Evolutionary conservation across 768 basidiomycete genomes (phyloP), one percentile per base, ranked within the genome.

Genomic region (Porpolomopsis calyptriformis): DNA sequence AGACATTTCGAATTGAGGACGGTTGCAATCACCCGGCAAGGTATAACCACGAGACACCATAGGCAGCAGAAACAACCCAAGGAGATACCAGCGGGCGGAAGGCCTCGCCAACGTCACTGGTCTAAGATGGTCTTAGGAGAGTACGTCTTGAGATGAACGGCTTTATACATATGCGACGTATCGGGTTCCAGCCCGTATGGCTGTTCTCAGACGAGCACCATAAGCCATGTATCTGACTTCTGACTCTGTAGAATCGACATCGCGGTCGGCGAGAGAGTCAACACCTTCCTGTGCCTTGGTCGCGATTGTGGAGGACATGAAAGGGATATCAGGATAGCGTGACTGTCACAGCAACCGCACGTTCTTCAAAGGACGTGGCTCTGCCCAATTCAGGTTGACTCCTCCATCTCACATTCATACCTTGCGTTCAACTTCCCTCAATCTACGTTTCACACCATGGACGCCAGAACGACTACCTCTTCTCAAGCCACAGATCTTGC

Each of bases 41-140:
- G 63, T 91, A 91, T 40, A 83, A 55, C 85, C 86, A 88, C 0
- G 83, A 85, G 43, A 89, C 63, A 11, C 83, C 86, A 57, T 91
- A 91, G 8, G 82, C 83, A 27, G 82, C 82, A 2, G 74, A 76
- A 10, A 91, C 85, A 12, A 83, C 49, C 59, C 71, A 72, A 1
- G 87, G 81, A 29, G 76, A 75, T 2, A 87, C 81, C 27, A 89
- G 75, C 1, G 86, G 85, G 8, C 87, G 70, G 59, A 89, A 88
- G 1, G 85, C 82, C 63, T 89, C 87, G 38, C 87, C 87, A 20
- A 88, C 66, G 56, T 87, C 85, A 64, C 83, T 85, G 35, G 83
- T 85, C 82, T 85, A 55, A 29, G n/a, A 43, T 42, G 26, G 49
- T 19, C 50, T 52, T 60, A 58, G 51, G 49, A 48, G 43, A 46